phyloP scores from a whole-genome alignment of 2,329 filamentous ascomycete genomes.

The Aspergillus clavatus region DNA sequence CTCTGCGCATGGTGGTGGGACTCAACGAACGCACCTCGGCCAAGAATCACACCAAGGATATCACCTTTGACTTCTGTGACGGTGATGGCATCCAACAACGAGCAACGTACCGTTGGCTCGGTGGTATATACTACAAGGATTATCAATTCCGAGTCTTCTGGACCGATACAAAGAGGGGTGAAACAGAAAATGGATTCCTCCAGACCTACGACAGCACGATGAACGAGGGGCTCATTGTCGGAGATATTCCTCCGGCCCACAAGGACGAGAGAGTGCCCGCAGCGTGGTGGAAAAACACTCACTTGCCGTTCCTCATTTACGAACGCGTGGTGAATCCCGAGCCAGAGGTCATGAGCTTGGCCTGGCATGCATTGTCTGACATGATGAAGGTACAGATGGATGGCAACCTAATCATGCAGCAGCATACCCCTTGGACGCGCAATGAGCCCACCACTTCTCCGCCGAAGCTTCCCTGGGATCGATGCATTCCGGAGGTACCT shows the following conservation, averaged over 20 bases:
- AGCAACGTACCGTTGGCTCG: slow-evolving; percentile 36
- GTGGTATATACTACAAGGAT: slow-evolving; percentile 30
- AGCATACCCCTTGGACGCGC: slow-evolving; percentile 7
- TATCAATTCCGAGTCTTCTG: slow-evolving; percentile 28
- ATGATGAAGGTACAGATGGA: slow-evolving; percentile 6
- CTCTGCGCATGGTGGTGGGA: slow-evolving; percentile 28
- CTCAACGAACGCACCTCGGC: slow-evolving; percentile 10
- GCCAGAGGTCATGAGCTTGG: slow-evolving; percentile 12
- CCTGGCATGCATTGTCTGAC: slow-evolving; percentile 9
- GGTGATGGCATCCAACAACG: slow-evolving; percentile 6
- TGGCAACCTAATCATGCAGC: slow-evolving; percentile 6
- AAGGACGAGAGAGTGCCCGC: slow-evolving; percentile 21
- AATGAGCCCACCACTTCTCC: neutral
- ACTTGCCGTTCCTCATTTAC: slow-evolving; percentile 31
- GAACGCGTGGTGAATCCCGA: slow-evolving; percentile 29
- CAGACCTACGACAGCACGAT: slow-evolving; percentile 30
- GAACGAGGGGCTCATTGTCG: slow-evolving; percentile 24
- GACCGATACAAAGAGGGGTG: slow-evolving; percentile 27
- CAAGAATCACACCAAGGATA: slow-evolving; percentile 22
- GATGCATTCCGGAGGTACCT: neutral
- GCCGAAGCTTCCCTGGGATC: slow-evolving; percentile 6
- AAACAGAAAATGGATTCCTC: slow-evolving; percentile 16
- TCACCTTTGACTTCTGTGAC: slow-evolving; percentile 23
- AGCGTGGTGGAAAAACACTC: slow-evolving; percentile 18
- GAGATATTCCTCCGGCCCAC: slow-evolving; percentile 15